Evolutionary conservation across 106 monocot species (phyloP), one percentile per base, ranked within the genome.

Genomic region (Dioscorea zingiberensis): DNA sequence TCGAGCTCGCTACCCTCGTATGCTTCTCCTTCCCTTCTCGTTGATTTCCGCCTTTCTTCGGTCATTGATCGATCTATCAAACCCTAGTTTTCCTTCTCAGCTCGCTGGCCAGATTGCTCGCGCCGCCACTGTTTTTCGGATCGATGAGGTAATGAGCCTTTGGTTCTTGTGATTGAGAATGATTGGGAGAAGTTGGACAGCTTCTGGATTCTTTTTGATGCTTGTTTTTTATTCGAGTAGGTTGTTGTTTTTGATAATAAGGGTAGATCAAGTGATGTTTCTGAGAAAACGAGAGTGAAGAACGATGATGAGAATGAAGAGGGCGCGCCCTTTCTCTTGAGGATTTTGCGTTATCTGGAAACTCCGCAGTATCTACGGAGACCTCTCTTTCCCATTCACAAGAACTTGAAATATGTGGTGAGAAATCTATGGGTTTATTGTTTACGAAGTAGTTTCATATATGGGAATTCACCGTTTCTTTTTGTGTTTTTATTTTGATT

Each of bases 91-190:
- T n/a, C 2, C 24, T 53, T 54, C 15, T 71, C 69, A 87, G 97
- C 71, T 97, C 22, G 97, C 89, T 0, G 97, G 97, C 58, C 97
- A 93, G 81, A 80, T 98, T 67, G 97, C 97, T 47, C 76, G 97
- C 10, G 92, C 97, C 1, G 81, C 70, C 63, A 93, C 97, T 72
- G 86, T 98, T 54, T 98, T 98, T 65, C 78, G 88, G 26, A 80
- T 98, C 8, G 86, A 98, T 28, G 97, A 98, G 97, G 95, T 91
- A 13, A 27, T 16, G 51, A 15, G 7, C 51, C 15, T 9, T 18
- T 51, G 51, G 14, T 16, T 16, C 51, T 51, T 51, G 38, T 38
- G 38, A 38, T 38, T 38, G 38, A 38, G 38, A 38, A 38, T 30
- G 30, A 30, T 3, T 30, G 16, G 49, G 49, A 49, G 49, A 16